phyloP scores from a whole-genome alignment of 192 early-diverging fungal species.

The Geosiphon pyriformis region DNA sequence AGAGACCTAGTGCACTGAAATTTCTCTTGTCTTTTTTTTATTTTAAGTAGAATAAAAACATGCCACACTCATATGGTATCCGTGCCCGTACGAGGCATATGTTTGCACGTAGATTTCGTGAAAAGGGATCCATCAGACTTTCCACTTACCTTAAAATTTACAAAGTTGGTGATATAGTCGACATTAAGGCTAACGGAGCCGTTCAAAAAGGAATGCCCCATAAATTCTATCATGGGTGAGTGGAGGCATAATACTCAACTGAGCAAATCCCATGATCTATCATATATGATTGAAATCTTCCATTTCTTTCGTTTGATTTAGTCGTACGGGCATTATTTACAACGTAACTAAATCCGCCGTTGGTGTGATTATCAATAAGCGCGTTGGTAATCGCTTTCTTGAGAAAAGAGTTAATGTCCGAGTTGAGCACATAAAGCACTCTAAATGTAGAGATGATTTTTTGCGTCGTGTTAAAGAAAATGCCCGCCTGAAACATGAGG shows the following conservation, averaged over 20 bases:
- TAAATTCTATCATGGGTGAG: slow-evolving; percentile 98
- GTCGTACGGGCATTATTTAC: slow-evolving; percentile 97
- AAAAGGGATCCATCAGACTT: slow-evolving; percentile 86
- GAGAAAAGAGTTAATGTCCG: slow-evolving; percentile 99
- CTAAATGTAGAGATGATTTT: slow-evolving; percentile 98
- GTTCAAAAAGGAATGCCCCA: slow-evolving; percentile 99
- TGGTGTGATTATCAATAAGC: slow-evolving; percentile 98
- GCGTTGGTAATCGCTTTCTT: slow-evolving; percentile 94
- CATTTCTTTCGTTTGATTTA: slow-evolving; percentile 30
- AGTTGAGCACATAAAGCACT: slow-evolving; percentile 99
- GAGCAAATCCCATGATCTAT: slow-evolving; percentile 5
- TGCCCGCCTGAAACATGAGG: slow-evolving; percentile 75
- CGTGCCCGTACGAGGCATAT: slow-evolving; percentile 98
- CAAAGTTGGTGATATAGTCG: slow-evolving; percentile 99
- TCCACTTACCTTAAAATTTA: slow-evolving; percentile 98
- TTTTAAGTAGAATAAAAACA: slow-evolving; percentile 29
- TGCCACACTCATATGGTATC: slow-evolving; percentile 88
- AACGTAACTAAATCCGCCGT: slow-evolving; percentile 99
- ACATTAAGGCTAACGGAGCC: slow-evolving; percentile 99
- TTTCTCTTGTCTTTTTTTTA: neutral
- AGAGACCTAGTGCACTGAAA: too few species aligned
- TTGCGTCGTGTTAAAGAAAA: slow-evolving; percentile 96
- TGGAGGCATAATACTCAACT: neutral
- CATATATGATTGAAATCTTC: too few species aligned
- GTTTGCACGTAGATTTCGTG: slow-evolving; percentile 95